phyloP scores from a whole-genome alignment of 495 filamentous ascomycete genomes.

The Aspergillus campestris region DNA sequence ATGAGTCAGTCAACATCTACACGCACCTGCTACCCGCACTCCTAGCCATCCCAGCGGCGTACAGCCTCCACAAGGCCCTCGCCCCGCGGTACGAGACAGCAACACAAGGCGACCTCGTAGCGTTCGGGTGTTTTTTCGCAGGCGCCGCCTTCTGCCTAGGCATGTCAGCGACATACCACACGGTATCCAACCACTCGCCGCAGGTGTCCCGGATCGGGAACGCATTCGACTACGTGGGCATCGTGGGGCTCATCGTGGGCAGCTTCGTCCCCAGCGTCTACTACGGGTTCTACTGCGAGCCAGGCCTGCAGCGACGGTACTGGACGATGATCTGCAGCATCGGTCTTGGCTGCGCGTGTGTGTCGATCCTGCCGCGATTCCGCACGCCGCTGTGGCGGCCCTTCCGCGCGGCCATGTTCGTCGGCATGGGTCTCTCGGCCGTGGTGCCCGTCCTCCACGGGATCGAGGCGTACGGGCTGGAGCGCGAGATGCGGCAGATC shows the following conservation, averaged over 20 bases:
- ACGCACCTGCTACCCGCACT: slow-evolving; percentile 59
- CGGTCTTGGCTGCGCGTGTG: slow-evolving; percentile 62
- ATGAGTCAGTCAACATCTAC: slow-evolving; percentile 94
- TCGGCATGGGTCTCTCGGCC: slow-evolving; percentile 77
- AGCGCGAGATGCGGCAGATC: slow-evolving; percentile 57
- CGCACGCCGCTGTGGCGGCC: slow-evolving; percentile 74
- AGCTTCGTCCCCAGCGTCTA: slow-evolving; percentile 80
- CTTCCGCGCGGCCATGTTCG: slow-evolving; percentile 86
- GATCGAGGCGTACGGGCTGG: slow-evolving; percentile 49
- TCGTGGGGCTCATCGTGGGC: slow-evolving; percentile 80
- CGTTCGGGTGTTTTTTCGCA: slow-evolving; percentile 70
- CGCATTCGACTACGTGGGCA: slow-evolving; percentile 83
- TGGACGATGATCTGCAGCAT: slow-evolving; percentile 73
- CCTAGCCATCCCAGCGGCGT: slow-evolving; percentile 29
- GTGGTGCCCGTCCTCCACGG: slow-evolving; percentile 75
- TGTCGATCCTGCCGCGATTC: slow-evolving; percentile 71
- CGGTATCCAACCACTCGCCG: slow-evolving; percentile 59
- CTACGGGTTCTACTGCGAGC: slow-evolving; percentile 73
- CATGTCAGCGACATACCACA: slow-evolving; percentile 77
- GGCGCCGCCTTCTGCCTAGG: slow-evolving; percentile 70
- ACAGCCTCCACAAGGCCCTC: slow-evolving; percentile 41
- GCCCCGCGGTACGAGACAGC: slow-evolving; percentile 61
- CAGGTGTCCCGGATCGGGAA: slow-evolving; percentile 54
- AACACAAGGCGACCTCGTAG: slow-evolving; percentile 54
- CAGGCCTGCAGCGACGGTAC: slow-evolving; percentile 55